A percentile compares a stretch with the other conserved stretches of the same genome.
Conservation (phyloP, 345 rosid genomes). For the Populus alba region DNA sequence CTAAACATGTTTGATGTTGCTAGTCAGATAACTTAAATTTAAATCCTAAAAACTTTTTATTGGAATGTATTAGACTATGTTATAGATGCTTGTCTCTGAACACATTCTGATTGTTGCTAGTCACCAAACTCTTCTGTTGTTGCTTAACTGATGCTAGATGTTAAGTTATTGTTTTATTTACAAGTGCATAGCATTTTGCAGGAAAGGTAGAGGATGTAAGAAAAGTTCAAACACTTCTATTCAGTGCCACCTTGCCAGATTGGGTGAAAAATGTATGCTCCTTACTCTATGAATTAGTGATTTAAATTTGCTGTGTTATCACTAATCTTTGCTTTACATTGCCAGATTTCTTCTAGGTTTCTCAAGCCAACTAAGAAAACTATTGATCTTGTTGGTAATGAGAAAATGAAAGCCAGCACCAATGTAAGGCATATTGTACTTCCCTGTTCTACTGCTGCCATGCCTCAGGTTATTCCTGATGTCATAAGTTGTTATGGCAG, state of each 20-base stretch:
- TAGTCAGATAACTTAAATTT: background rate
- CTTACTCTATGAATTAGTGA: constrained; percentile 3
- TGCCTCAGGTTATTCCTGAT: constrained; percentile 83
- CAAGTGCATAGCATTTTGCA: constrained; percentile 25
- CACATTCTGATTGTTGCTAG: background rate
- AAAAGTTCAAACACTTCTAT: constrained; percentile 97
- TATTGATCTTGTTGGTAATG: constrained; percentile 96
- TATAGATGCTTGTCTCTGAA: background rate
- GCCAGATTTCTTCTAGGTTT: constrained; percentile 68
- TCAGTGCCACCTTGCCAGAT: constrained; percentile 87
- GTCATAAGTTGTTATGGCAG: constrained; percentile 88
- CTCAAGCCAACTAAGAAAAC: constrained; percentile 72
- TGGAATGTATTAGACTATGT: background rate
- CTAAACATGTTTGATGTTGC: background rate
- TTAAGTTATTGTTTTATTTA: background rate
- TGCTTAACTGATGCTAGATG: background rate
- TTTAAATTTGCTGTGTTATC: background rate
- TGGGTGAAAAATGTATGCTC: constrained; percentile 84
- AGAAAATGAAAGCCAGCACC: constrained; percentile 94
- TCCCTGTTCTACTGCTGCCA: constrained; percentile 73
- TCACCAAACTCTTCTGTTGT: background rate
- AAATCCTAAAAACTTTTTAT: background rate
- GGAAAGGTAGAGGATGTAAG: constrained; percentile 82
- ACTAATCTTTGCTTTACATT: constrained; percentile 13
- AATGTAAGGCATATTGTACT: constrained; percentile 83